Evolutionary conservation across 177 flowering plant species (phyloP), one percentile per base, ranked within the genome.

Genomic region (Telopea speciosissima): DNA sequence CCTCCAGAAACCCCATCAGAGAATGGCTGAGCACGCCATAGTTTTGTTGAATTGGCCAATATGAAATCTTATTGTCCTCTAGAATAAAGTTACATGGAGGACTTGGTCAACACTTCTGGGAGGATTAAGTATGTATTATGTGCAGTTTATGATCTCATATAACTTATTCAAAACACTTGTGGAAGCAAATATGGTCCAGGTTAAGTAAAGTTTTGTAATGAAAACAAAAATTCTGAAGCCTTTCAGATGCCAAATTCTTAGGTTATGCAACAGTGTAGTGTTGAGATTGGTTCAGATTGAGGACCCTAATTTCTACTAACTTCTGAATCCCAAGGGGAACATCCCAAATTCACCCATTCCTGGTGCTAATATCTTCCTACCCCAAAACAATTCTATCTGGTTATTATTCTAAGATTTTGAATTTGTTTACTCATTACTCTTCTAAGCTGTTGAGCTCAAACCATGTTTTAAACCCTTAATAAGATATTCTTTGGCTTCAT

Each of bases 391-490:
- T 16, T 12, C 3, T 49, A 49, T 49, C 54, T 49, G 0, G 17
- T 49, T 0, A 12, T 36, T 5, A 5, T 36, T 36, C 9, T 8
- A 5, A 36, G 7, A 36, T 8, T 8, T 36, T 36, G 2, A 21
- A 21, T 3, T 58, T 58, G n/a, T 58, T 58, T 5, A 58, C 61
- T 58, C n/a, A n/a, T 5, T 0, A 12, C 54, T 49, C 54, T 49
- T 49, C 19, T 49, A 13, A 49, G 54, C 54, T 49, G 54, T 49
- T 49, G 54, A 49, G 17, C 3, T 49, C 54, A 49, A 49, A 4
- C 6, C 49, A 44, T 44, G 67, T 33, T 31, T 63, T 62, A 58
- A 40, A 68, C 6, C 26, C 42, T 69, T 63, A 69, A 63, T 3
- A 8, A 24, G 52, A 14, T 44, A 36, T 63, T 33, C 9, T 64